Conservation (phyloP, 495 filamentous ascomycete species). For the Pseudoneurospora amorphoporcata region DNA sequence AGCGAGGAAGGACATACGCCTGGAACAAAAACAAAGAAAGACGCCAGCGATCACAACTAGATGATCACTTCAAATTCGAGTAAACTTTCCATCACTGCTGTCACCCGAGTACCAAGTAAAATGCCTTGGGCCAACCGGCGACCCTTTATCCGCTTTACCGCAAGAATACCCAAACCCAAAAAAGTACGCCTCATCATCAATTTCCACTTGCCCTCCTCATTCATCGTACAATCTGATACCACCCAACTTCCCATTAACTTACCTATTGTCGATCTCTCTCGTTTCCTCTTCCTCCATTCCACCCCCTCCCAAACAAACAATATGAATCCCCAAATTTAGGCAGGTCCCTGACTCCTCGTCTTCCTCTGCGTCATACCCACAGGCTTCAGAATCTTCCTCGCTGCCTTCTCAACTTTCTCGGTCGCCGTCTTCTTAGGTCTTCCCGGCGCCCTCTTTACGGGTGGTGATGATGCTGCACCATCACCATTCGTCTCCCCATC, state of each 20-base stretch:
- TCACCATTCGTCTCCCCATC: slow-evolving; percentile 11
- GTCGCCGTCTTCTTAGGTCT: background rate
- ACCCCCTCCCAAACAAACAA: background rate
- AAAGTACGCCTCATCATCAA: background rate
- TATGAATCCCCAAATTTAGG: slow-evolving; percentile 10
- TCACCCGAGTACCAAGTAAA: background rate
- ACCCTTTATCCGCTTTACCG: background rate
- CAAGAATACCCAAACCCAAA: background rate
- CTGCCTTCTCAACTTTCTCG: background rate
- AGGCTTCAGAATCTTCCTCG: slow-evolving; percentile 1
- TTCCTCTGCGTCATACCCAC: slow-evolving; percentile 31
- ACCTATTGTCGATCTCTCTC: background rate
- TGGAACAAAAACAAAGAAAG: background rate
- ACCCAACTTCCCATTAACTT: background rate
- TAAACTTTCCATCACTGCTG: background rate
- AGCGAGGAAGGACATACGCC: background rate
- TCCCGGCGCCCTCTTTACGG: background rate
- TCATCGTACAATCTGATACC: background rate
- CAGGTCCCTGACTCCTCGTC: slow-evolving; percentile 36
- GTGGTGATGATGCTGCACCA: background rate
- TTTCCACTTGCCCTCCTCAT: background rate
- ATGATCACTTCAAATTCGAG: background rate
- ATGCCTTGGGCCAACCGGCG: background rate
- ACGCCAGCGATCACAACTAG: background rate
- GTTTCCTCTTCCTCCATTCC: background rate